These are phyloP conservation scores for Euphorbia tirucalli DNA, from an alignment of 345 rosid species.

Conservation along the genomic window DNA sequence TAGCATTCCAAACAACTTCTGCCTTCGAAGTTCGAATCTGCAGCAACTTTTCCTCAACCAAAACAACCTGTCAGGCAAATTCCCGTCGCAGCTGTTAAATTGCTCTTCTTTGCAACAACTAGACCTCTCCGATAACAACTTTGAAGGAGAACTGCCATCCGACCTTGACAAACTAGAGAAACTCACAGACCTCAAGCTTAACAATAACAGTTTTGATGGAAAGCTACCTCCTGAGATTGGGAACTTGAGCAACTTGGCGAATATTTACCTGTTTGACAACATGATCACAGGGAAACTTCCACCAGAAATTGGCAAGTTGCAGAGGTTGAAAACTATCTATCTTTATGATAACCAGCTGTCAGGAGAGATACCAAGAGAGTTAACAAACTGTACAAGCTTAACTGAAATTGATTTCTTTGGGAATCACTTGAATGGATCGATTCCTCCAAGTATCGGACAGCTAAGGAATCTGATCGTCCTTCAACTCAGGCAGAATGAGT, in stretches of 20 bases:
- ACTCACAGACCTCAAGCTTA: slow-evolving; percentile 29
- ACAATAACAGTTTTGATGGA: slow-evolving; percentile 31
- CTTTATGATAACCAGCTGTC: slow-evolving; percentile 76
- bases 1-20: slow-evolving; percentile 51
- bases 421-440: slow-evolving; percentile 63
- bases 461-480: slow-evolving; percentile 60
- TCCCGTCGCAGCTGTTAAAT: slow-evolving; percentile 55
- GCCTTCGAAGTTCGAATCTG: slow-evolving; percentile 48
- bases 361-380: slow-evolving; percentile 65
- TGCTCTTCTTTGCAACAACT: slow-evolving; percentile 58
- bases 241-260: slow-evolving; percentile 57
- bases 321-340: slow-evolving; percentile 44
- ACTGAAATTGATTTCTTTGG: slow-evolving; percentile 64
- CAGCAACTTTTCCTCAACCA: slow-evolving; percentile 45
- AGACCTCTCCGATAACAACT: slow-evolving; percentile 57
- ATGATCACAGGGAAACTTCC: slow-evolving; percentile 65
- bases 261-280: slow-evolving; percentile 58
- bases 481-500: slow-evolving; percentile 80
- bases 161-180: slow-evolving; percentile 48
- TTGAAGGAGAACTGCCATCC: slow-evolving; percentile 54
- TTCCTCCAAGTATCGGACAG: slow-evolving; percentile 69
- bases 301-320: slow-evolving; percentile 55
- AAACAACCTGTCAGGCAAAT: slow-evolving; percentile 57
- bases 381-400: slow-evolving; percentile 70
- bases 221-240: slow-evolving; percentile 39